Conservation (phyloP, 1,139 yeast genomes). For the Yamadazyma sp. region DNA sequence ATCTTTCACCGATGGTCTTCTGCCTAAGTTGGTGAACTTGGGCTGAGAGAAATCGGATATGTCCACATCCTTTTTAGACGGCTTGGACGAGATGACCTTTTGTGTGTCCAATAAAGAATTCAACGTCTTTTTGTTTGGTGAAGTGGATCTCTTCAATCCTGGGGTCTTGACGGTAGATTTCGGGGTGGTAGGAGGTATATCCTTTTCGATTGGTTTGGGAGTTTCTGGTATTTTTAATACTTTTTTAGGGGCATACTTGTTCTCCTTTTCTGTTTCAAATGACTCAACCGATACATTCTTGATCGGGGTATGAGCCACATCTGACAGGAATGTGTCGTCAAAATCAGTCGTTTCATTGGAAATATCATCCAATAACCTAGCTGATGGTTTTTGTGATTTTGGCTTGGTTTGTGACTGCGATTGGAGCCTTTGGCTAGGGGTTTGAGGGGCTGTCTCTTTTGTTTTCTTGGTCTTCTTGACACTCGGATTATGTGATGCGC, state of each 20-base stretch:
- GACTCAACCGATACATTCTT: slow-evolving; percentile 6
- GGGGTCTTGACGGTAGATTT: slow-evolving; percentile 21
- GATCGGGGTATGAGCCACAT: not conserved
- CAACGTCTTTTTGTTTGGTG: slow-evolving; percentile 41
- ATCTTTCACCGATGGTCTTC: slow-evolving; percentile 38
- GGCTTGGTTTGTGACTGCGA: not conserved
- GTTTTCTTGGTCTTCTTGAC: slow-evolving; percentile 2
- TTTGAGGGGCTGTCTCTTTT: not conserved
- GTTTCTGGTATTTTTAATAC: slow-evolving; percentile 7
- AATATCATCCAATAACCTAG: slow-evolving; percentile 4
- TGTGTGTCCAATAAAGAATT: slow-evolving; percentile 23
- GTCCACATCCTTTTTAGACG: slow-evolving; percentile 30
- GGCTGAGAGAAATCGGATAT: slow-evolving; percentile 30
- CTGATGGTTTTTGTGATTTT: not conserved
- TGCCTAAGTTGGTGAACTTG: slow-evolving; percentile 28
- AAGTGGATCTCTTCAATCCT: slow-evolving; percentile 35
- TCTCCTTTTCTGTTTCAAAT: slow-evolving; percentile 6
- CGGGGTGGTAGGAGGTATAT: slow-evolving; percentile 16
- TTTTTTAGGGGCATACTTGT: not conserved
- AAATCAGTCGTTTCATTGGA: slow-evolving; percentile 9
- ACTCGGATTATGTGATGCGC: slow-evolving; percentile 14
- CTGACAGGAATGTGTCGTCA: slow-evolving; percentile 7
- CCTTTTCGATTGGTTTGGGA: slow-evolving; percentile 13
- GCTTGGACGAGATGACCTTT: slow-evolving; percentile 23
- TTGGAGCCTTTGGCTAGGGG: slow-evolving; percentile 1